Evolutionary conservation across 192 early-diverging fungal species (phyloP).

Genomic region (Coemansia sp.): DNA sequence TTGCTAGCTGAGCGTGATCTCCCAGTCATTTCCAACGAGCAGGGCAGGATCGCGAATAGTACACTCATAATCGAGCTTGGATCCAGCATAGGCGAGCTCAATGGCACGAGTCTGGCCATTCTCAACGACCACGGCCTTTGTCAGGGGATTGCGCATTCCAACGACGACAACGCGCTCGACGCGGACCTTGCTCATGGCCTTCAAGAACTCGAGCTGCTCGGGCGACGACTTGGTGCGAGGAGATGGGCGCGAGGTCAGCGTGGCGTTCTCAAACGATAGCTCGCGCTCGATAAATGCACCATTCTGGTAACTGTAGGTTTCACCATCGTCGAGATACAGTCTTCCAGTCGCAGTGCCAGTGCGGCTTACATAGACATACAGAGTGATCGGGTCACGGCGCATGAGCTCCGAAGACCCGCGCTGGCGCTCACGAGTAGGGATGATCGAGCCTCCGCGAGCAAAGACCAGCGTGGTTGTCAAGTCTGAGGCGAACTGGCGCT

Average conservation of each 20-base stretch:
- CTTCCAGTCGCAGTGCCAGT: conserved; percentile 70
- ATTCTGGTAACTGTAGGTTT: conserved; percentile 68
- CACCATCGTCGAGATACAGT: conserved; percentile 94
- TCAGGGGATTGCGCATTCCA: conserved; percentile 34
- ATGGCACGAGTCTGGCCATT: conserved; percentile 29
- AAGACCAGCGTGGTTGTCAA: conserved; percentile 77
- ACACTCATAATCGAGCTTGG: conserved; percentile 21
- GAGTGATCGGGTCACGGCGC: conserved; percentile 87
- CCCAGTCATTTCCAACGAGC: conserved; percentile 51
- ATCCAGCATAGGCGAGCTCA: conserved; percentile 34
- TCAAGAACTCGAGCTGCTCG: conserved; percentile 22
- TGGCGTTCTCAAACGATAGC: conserved; percentile 32
- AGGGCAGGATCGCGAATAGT: conserved; percentile 57
- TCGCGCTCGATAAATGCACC: conserved; percentile 70
- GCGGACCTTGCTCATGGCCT: conserved; percentile 36
- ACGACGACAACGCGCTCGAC: conserved; percentile 54
- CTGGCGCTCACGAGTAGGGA: conserved; percentile 82
- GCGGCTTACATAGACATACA: conserved; percentile 78
- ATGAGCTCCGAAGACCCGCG: conserved; percentile 81
- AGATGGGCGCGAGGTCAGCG: conserved; percentile 50
- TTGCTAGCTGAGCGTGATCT: conserved; percentile 33
- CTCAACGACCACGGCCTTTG: conserved; percentile 43
- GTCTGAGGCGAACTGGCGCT: conserved; percentile 68
- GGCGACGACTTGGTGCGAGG: conserved; percentile 15
- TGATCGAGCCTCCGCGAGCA: conserved; percentile 87